These are phyloP conservation scores for Nidula niveotomentosa DNA, from an alignment of 1,284 basidiomycete species.

Conservation along the genomic window DNA sequence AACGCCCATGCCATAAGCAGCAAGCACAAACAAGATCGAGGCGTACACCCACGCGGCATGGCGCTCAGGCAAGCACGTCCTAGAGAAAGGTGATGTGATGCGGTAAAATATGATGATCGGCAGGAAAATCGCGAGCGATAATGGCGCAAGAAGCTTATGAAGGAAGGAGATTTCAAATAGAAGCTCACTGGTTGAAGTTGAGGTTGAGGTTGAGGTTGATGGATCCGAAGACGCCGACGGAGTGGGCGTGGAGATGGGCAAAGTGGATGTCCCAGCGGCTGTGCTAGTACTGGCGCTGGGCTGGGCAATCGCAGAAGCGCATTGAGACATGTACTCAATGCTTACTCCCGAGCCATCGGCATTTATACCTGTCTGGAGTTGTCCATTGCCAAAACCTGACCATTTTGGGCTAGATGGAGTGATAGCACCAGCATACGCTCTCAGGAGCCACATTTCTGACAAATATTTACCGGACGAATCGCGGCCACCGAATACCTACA, in stretches of 20 bases:
- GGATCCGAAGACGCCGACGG: background rate
- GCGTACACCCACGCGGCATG: slow-evolving; percentile 31
- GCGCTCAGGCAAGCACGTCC: slow-evolving; percentile 15
- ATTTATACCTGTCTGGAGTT: slow-evolving; percentile 54
- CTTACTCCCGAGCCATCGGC: slow-evolving; percentile 71
- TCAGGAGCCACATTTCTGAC: slow-evolving; percentile 73
- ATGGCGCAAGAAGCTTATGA: slow-evolving; percentile 66
- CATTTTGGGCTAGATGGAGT: slow-evolving; percentile 54
- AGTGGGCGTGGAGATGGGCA: slow-evolving; percentile 5
- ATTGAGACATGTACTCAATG: slow-evolving; percentile 55
- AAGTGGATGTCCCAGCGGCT: slow-evolving; percentile 19
- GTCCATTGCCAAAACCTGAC: slow-evolving; percentile 63
- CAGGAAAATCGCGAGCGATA: slow-evolving; percentile 62
- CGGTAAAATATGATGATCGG: slow-evolving; percentile 55
- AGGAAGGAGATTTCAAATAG: slow-evolving; percentile 50
- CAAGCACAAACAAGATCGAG: slow-evolving; percentile 38
- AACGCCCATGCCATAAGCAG: slow-evolving; percentile 61
- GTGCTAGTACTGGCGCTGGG: slow-evolving; percentile 17
- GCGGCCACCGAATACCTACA: slow-evolving; percentile 68
- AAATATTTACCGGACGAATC: slow-evolving; percentile 66
- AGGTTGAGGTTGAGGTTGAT: slow-evolving; percentile 1
- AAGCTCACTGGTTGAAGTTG: background rate
- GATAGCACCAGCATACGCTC: slow-evolving; percentile 63
- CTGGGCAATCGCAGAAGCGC: slow-evolving; percentile 43
- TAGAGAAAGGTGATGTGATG: slow-evolving; percentile 38